Conservation (phyloP, 2,329 filamentous ascomycete species). For the Trichophyton mentagrophytes region DNA sequence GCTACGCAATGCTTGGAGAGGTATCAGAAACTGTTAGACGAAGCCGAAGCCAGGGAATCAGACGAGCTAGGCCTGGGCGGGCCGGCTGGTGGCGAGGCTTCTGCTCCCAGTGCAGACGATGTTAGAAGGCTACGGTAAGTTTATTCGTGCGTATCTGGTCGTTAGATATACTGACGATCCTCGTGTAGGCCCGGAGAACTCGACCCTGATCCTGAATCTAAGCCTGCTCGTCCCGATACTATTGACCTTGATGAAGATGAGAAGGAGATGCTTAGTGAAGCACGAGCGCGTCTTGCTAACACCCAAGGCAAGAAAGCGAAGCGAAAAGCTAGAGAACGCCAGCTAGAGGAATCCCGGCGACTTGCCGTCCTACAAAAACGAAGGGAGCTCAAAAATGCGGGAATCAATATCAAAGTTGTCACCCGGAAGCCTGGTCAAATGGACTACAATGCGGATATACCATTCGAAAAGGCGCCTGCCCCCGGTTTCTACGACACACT, state of each 20-base stretch:
- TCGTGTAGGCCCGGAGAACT: conserved; percentile 61
- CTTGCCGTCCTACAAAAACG: conserved; percentile 87
- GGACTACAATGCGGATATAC: conserved; percentile 99
- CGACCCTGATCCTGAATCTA: conserved; percentile 93
- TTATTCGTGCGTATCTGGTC: too few species aligned
- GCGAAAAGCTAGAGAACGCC: conserved; percentile 86
- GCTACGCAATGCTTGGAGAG: conserved; percentile 95
- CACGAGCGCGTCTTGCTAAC: conserved; percentile 87
- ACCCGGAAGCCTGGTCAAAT: conserved; percentile 91
- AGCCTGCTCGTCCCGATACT: conserved; percentile 87
- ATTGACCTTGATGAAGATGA: conserved; percentile 98
- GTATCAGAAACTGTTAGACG: conserved; percentile 91
- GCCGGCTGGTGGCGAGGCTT: conserved; percentile 71
- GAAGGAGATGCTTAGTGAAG: conserved; percentile 98
- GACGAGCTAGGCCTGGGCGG: conserved; percentile 71
- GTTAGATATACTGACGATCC: conserved; percentile 9
- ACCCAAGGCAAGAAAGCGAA: conserved; percentile 99
- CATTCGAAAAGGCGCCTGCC: conserved; percentile 84
- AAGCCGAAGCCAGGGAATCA: conserved; percentile 79
- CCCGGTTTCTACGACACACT: conserved; percentile 85
- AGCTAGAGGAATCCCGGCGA: conserved; percentile 85
- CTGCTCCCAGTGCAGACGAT: conserved; percentile 83
- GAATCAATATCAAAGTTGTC: conserved; percentile 93
- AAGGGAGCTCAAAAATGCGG: conserved; percentile 89
- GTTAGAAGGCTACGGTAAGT: conserved; percentile 60